A percentile compares a stretch with the other conserved stretches of the same genome.
Evolutionary conservation across 805 yeast genomes (phyloP).

Genomic region (Saturnispora galanensis): DNA sequence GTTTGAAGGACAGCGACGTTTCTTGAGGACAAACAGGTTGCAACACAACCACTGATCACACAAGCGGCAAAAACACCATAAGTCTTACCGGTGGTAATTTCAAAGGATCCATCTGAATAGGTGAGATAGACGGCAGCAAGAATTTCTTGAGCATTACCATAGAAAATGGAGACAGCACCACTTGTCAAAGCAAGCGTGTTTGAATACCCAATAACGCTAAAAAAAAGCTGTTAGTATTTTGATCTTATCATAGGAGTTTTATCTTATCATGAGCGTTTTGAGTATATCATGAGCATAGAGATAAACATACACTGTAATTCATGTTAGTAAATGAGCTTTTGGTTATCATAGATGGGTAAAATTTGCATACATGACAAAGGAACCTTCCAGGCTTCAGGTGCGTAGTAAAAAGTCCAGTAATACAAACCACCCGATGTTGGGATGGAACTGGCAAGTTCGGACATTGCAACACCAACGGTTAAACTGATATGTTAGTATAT

Average conservation of each 20-base stretch:
- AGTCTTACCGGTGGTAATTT: conserved; percentile 38
- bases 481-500: conserved; percentile 15
- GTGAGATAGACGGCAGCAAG: conserved; percentile 44
- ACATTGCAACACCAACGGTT: conserved; percentile 47
- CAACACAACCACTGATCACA: conserved; percentile 36
- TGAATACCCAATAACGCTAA: conserved; percentile 47
- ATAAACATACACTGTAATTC: too few relatives aligned
- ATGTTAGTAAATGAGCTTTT: too few relatives aligned
- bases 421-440: conserved; percentile 71
- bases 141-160: conserved; percentile 51
- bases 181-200: conserved; percentile 56
- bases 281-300: too few relatives aligned
- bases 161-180: conserved; percentile 54
- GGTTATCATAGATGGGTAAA: too few relatives aligned
- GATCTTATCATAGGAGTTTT: too few relatives aligned
- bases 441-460: conserved; percentile 54
- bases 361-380: conserved; percentile 33
- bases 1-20: conserved; percentile 49
- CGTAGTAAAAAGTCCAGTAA: conserved; percentile 55
- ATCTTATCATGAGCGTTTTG: too few relatives aligned
- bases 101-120: conserved; percentile 41
- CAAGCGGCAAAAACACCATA: conserved; percentile 61
- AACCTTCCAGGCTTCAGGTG: conserved; percentile 42
- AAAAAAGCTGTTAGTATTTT: too few relatives aligned
- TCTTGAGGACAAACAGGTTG: conserved; percentile 46